These are phyloP conservation scores for Chloris gayana DNA, from an alignment of 176 grass and related monocot genomes.

Conservation along the genomic window DNA sequence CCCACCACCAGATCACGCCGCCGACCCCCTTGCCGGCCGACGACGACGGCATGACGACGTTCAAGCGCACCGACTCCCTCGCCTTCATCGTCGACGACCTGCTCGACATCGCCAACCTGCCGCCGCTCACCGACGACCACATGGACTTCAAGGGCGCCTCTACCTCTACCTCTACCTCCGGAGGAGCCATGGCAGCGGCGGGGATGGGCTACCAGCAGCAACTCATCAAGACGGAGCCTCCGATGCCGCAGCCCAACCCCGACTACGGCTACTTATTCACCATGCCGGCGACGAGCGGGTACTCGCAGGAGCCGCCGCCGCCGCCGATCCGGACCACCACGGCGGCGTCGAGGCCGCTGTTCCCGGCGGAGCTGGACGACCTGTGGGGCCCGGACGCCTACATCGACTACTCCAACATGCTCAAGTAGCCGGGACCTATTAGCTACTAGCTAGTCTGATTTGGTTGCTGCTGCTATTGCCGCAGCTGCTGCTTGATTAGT, in stretches of 20 bases:
- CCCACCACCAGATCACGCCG: conserved; percentile 6
- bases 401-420: conserved; percentile 51
- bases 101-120: conserved; percentile 30
- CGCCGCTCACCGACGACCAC: conserved; percentile 34
- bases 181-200: background rate
- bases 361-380: conserved; percentile 40
- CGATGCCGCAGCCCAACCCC: background rate
- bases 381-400: conserved; percentile 10
- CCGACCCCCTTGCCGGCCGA: background rate
- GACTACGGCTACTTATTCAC: conserved; percentile 17
- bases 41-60: background rate
- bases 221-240: conserved; percentile 35
- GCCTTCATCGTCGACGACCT: conserved; percentile 40
- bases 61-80: conserved; percentile 24
- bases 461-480: background rate
- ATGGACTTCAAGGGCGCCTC: background rate
- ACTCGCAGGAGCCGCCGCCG: background rate
- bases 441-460: background rate
- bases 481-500: background rate
- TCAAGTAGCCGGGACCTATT: background rate
- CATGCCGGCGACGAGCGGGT: background rate
- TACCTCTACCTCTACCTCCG: conserved; percentile 6
- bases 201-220: background rate
- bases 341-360: conserved; percentile 2
- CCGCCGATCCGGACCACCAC: conserved; percentile 46